A percentile compares a stretch with the other conserved stretches of the same genome.
These are phyloP conservation scores for Pythium sukuiense DNA, from an alignment of 352 stramenopile genomes.

Conservation along the genomic window DNA sequence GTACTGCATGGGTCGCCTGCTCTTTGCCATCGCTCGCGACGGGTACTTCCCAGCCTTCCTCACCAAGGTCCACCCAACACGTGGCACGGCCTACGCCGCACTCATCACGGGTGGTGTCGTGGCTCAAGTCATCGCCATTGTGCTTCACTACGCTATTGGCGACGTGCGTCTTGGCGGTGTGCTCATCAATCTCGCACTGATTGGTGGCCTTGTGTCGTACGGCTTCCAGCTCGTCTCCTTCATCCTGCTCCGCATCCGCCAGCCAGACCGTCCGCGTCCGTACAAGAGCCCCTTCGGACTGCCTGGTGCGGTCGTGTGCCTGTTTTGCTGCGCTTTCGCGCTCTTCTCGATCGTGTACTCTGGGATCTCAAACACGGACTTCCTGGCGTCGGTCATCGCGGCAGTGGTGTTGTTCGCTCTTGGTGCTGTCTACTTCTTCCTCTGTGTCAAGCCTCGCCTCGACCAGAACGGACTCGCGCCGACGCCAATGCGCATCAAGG, in stretches of 20 bases:
- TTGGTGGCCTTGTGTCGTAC: constrained; percentile 54
- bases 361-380: constrained; percentile 41
- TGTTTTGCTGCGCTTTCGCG: constrained; percentile 36
- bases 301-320: constrained; percentile 39
- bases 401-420: constrained; percentile 41
- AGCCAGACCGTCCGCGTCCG: constrained; percentile 43
- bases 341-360: constrained; percentile 55
- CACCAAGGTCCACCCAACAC: constrained; percentile 41
- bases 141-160: constrained; percentile 52
- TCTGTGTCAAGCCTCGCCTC: constrained; percentile 5
- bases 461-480: not conserved
- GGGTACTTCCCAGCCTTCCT: constrained; percentile 46
- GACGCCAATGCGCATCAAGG: constrained; percentile 14
- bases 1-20: constrained; percentile 52
- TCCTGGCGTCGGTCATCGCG: constrained; percentile 50
- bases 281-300: constrained; percentile 54
- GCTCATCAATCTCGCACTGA: constrained; percentile 55
- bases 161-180: constrained; percentile 50
- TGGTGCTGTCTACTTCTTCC: constrained; percentile 32
- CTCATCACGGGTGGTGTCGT: constrained; percentile 39
- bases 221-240: constrained; percentile 55
- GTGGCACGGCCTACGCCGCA: constrained; percentile 35
- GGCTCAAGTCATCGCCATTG: constrained; percentile 35
- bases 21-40: constrained; percentile 58
- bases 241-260: constrained; percentile 44